Base-by-base conservation (phyloP, 345 rosid species). In the Syzygium aromaticum region DNA sequence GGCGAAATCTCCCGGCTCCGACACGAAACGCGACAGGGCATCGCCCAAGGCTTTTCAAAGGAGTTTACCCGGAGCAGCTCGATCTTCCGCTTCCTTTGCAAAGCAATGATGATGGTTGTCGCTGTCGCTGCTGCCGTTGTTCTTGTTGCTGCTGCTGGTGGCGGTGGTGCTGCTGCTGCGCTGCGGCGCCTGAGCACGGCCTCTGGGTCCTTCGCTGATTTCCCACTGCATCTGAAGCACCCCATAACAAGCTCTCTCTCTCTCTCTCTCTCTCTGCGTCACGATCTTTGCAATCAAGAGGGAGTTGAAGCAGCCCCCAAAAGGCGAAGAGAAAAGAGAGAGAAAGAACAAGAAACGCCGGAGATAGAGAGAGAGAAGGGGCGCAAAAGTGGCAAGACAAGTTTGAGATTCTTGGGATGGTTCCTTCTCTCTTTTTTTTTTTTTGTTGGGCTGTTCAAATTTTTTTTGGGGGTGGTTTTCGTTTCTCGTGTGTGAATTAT, bases 221-320 rank as follows among this genome's bases (percentile, higher is more conserved):
- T 89, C 64, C 91, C 90, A 86, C 89, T 13, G 84, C 92, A 95
- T 78, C 94, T 53, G 88, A 95, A 94, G 89, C 98, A 96, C 73
- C 94, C 96, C 98, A 96, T 95, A 51, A 86, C 57, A 88, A 73
- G 73, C 52, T 28, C 10, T 30, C 33, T 38, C 80, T 84, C 53
- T 54, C 53, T 54, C n/a, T 73, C 77, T 86, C 87, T 52, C 56
- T 61, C 52, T 73, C 84, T 85, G 86, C 61, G 86, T 16, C 27
- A 23, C 38, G 78, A 64, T 28, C 85, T 77, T 77, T 52, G n/a
- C 84, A 51, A 82, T 59, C 86, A 38, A 30, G 23, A 38, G 52
- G 52, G 57, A 56, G 77, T 14, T 46, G 86, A 53, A 54, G 22
- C 46, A 43, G 46, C 46, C 87, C 84, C 64, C 52, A 61, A 22